Evolutionary conservation across 768 basidiomycete genomes (phyloP).

Genomic region (Suillus plorans): DNA sequence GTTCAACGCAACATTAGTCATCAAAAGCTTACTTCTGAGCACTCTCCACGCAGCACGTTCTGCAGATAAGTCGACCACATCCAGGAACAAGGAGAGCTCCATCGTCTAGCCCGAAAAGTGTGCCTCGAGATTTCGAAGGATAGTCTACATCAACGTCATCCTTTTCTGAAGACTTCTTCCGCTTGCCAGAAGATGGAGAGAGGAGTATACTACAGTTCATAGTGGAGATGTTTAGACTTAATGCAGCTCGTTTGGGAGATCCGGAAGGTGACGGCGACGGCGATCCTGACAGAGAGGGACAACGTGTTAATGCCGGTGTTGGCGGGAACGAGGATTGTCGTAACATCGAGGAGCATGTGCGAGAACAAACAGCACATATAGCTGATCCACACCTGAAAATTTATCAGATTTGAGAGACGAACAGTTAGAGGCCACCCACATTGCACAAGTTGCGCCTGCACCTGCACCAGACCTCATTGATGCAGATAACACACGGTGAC

Average conservation of each 20-base stretch:
- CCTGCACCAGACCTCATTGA: slow-evolving; percentile 18
- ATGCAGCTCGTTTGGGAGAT: slow-evolving; percentile 29
- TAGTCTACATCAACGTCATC: slow-evolving; percentile 18
- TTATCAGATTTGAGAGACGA: neutral
- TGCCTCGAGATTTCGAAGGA: slow-evolving; percentile 7
- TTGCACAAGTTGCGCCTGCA: slow-evolving; percentile 18
- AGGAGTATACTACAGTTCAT: slow-evolving; percentile 21
- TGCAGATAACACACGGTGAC: slow-evolving; percentile 26
- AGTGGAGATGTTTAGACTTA: slow-evolving; percentile 21
- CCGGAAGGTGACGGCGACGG: slow-evolving; percentile 11
- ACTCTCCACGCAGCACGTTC: slow-evolving; percentile 36
- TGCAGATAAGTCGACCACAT: slow-evolving; percentile 36
- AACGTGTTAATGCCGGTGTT: slow-evolving; percentile 36
- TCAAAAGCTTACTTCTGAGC: slow-evolving; percentile 30
- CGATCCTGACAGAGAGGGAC: slow-evolving; percentile 27
- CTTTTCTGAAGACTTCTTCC: slow-evolving; percentile 29
- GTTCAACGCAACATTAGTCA: neutral
- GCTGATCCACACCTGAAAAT: slow-evolving; percentile 30
- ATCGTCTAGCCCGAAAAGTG: slow-evolving; percentile 6
- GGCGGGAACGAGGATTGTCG: slow-evolving; percentile 33
- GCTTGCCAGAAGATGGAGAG: slow-evolving; percentile 15
- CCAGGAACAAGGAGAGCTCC: slow-evolving; percentile 25
- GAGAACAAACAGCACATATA: slow-evolving; percentile 36
- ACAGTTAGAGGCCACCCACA: slow-evolving; percentile 8
- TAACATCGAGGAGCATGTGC: slow-evolving; percentile 36